phyloP scores from a whole-genome alignment of 129 eudicot species.

The Escallonia rubra region DNA sequence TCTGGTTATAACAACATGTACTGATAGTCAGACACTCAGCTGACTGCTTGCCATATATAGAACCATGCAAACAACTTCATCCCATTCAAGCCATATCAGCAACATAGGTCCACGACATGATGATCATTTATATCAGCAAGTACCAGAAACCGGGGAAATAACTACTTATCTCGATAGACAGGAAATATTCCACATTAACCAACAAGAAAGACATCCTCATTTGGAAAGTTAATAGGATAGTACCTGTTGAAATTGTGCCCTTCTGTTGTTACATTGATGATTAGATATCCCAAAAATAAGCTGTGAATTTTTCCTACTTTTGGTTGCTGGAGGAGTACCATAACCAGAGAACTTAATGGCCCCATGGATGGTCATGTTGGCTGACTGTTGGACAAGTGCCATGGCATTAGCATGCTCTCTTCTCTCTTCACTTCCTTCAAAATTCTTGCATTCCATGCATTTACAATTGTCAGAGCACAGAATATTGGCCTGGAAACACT shows the following conservation, averaged over 20 bases:
- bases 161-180: too few relatives aligned
- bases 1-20: too few relatives aligned
- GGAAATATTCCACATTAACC: too few relatives aligned
- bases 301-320: conserved; percentile 44
- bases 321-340: conserved; percentile 31
- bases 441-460: conserved; percentile 91
- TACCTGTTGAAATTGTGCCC: conserved; percentile 38
- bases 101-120: too few relatives aligned
- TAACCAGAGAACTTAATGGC: conserved; percentile 56
- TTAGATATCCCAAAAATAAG: conserved; percentile 25
- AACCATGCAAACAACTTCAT: too few relatives aligned
- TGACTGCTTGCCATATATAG: too few relatives aligned
- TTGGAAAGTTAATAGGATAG: neutral
- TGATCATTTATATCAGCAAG: too few relatives aligned
- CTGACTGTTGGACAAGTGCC: conserved; percentile 50
- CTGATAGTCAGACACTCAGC: too few relatives aligned
- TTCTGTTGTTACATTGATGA: conserved; percentile 16
- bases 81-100: too few relatives aligned
- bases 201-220: neutral
- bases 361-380: conserved; percentile 63
- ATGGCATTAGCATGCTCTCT: conserved; percentile 25
- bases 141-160: too few relatives aligned
- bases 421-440: conserved; percentile 79
- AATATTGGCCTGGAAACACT: conserved; percentile 83
- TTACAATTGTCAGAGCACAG: conserved; percentile 87